Evolutionary conservation across 1,284 basidiomycete species (phyloP).

Genomic region (Exobasidium cylindrosporum): DNA sequence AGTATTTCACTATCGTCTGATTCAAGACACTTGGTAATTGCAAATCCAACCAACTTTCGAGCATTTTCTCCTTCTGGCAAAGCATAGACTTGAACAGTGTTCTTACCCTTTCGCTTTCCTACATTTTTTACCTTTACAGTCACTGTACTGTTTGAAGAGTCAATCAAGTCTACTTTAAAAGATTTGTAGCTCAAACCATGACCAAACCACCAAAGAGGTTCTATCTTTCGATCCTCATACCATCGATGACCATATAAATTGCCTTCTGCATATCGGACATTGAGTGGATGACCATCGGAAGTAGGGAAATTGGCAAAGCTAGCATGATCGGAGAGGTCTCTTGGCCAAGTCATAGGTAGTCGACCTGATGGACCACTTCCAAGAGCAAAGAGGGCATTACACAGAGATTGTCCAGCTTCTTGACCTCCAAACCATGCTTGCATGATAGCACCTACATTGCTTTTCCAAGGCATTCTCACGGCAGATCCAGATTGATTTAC

Average conservation of each 20-base stretch:
- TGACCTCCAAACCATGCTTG: slow-evolving; percentile 20
- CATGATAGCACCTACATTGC: not conserved
- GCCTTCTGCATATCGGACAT: not conserved
- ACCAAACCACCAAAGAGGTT: slow-evolving; percentile 3
- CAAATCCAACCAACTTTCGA: not conserved
- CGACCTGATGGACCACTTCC: not conserved
- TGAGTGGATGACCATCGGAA: not conserved
- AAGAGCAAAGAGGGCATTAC: not conserved
- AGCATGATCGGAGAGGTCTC: not conserved
- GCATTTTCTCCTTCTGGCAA: too few species aligned
- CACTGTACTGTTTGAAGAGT: too few species aligned
- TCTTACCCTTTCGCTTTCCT: not conserved
- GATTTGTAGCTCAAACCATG: too few species aligned
- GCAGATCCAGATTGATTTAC: slow-evolving; percentile 10
- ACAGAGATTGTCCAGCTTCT: slow-evolving; percentile 6
- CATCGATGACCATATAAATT: not conserved
- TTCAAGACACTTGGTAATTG: not conserved
- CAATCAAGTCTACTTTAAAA: too few species aligned
- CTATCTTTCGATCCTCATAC: not conserved
- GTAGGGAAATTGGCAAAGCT: not conserved
- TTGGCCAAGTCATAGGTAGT: slow-evolving; percentile 7
- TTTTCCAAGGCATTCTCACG: slow-evolving; percentile 15
- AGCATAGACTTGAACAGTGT: slow-evolving; percentile 2
- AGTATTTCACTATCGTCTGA: not conserved
- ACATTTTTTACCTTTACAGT: slow-evolving; percentile 2